Conservation (phyloP, 768 basidiomycete species). For the Xerocomellus dryophilus region DNA sequence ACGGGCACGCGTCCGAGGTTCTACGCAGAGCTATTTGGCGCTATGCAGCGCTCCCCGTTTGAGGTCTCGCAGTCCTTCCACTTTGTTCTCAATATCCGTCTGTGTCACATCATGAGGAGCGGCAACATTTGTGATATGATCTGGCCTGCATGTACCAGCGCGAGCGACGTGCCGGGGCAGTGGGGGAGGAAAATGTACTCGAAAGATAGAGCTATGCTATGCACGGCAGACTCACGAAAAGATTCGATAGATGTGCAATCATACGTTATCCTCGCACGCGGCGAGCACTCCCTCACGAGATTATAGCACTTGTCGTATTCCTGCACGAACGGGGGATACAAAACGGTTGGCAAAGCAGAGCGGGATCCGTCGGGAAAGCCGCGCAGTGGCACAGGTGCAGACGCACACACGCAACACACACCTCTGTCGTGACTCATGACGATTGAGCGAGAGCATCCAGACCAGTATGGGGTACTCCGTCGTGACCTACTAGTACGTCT, state of each 20-base stretch:
- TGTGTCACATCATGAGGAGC: conserved; percentile 81
- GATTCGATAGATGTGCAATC: conserved; percentile 58
- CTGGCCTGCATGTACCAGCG: conserved; percentile 44
- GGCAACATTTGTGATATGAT: conserved; percentile 74
- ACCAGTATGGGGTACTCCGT: conserved; percentile 69
- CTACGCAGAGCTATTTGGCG: conserved; percentile 62
- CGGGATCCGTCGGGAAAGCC: conserved; percentile 1
- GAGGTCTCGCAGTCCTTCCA: conserved; percentile 64
- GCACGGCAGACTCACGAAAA: conserved; percentile 51
- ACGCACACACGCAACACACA: conserved; percentile 30
- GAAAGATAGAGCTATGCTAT: too few relatives aligned
- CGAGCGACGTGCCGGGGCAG: neutral
- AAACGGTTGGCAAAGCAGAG: neutral
- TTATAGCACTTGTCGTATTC: conserved; percentile 71
- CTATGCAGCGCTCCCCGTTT: conserved; percentile 79
- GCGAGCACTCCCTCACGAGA: conserved; percentile 58
- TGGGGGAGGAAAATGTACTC: neutral
- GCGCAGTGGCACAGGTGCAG: neutral
- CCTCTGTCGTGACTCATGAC: conserved; percentile 68
- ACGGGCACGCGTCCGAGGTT: conserved; percentile 59
- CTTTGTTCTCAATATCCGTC: conserved; percentile 70
- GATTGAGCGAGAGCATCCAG: conserved; percentile 78
- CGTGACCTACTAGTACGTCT: neutral
- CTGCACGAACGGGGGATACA: conserved; percentile 34
- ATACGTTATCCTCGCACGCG: conserved; percentile 52